Percentiles rank a stretch among this genome's conserved stretches.
Evolutionary conservation across 225 moss, liverwort and hornwort genomes (phyloP).

Genomic region (Ulota crispa): DNA sequence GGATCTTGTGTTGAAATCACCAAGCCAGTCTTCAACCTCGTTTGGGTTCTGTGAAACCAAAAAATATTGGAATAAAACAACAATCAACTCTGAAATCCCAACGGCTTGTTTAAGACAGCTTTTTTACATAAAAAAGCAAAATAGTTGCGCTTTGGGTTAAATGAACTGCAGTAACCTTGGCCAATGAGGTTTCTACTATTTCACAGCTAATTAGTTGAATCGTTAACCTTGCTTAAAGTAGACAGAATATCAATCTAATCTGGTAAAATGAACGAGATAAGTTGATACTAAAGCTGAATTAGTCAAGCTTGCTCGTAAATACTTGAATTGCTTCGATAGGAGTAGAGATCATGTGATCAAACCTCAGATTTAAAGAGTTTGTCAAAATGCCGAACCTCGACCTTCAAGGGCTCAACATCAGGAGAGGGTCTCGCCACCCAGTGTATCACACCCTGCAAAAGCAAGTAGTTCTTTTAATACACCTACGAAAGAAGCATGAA

Average conservation of each 20-base stretch:
- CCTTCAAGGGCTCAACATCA: constrained; percentile 76
- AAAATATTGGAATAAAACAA: background rate
- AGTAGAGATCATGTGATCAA: background rate
- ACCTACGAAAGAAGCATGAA: background rate
- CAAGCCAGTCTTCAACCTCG: constrained; percentile 89
- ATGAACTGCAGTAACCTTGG: background rate
- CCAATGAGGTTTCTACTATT: background rate
- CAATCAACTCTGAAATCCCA: background rate
- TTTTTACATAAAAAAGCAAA: background rate
- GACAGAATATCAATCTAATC: background rate
- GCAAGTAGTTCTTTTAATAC: too few relatives aligned
- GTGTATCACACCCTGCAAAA: constrained; percentile 80
- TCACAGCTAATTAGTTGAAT: background rate
- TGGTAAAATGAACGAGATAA: background rate
- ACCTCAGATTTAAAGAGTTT: constrained; percentile 96
- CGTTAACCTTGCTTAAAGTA: background rate
- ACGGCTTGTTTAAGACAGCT: background rate
- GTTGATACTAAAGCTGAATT: background rate
- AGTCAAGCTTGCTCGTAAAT: background rate
- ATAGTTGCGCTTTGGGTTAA: background rate
- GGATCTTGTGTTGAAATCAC: constrained; percentile 74
- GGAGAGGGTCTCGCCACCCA: constrained; percentile 87
- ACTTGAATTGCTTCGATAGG: background rate
- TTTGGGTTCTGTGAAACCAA: constrained; percentile 64
- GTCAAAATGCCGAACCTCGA: constrained; percentile 83